A percentile compares a stretch with the other conserved stretches of the same genome.
These are phyloP conservation scores for Trichoderma polysporum DNA, from an alignment of 2,329 filamentous ascomycete species.

Conservation along the genomic window DNA sequence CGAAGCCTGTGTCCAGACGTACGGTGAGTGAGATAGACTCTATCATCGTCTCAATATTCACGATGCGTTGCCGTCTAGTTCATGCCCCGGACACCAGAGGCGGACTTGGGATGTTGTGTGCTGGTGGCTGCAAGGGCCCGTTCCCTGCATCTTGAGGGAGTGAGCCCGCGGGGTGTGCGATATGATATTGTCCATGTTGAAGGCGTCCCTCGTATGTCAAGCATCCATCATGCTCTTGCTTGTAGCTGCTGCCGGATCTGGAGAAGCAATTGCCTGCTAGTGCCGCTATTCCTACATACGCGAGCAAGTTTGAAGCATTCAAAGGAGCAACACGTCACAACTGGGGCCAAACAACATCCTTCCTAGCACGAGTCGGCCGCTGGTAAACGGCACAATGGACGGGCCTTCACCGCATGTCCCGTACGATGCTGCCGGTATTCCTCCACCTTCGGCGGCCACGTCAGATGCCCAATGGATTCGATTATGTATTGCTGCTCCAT, in stretches of 20 bases:
- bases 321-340: background rate
- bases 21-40: background rate
- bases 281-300: background rate
- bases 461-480: constrained; percentile 15
- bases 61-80: background rate
- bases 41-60: background rate
- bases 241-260: background rate
- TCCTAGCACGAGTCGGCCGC: background rate
- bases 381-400: constrained; percentile 18
- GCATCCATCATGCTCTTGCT: constrained; percentile 3
- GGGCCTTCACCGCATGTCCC: constrained; percentile 19
- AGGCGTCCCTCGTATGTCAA: constrained; percentile 3
- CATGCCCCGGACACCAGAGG: background rate
- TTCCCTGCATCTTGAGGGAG: constrained; percentile 5
- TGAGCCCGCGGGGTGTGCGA: background rate
- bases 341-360: background rate
- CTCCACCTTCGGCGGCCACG: constrained; percentile 18
- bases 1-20: background rate
- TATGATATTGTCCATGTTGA: background rate
- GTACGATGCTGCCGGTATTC: constrained; percentile 10
- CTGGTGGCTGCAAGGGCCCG: constrained; percentile 15
- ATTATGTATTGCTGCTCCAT: background rate
- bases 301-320: background rate
- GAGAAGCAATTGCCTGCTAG: background rate
- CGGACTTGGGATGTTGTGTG: constrained; percentile 1